phyloP scores from a whole-genome alignment of 345 rosid species.

The Rhizophora apiculata region DNA sequence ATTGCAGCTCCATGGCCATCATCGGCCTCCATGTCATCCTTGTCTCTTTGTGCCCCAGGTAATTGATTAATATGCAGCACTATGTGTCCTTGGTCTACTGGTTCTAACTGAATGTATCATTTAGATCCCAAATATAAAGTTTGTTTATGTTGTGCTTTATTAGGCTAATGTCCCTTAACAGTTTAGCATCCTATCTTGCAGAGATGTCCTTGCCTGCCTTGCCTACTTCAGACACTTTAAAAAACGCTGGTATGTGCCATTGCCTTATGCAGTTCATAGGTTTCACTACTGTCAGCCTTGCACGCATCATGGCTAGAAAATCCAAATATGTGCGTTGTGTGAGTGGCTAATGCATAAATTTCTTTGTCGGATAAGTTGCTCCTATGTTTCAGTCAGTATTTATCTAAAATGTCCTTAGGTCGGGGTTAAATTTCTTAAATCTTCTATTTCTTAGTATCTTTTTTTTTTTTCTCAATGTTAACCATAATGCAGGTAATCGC shows the following conservation, averaged over 20 bases:
- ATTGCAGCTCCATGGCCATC: conserved; percentile 98
- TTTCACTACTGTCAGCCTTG: background rate
- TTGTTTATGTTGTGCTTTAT: background rate
- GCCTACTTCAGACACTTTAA: conserved; percentile 73
- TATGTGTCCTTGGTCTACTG: too few relatives aligned
- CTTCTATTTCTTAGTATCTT: background rate
- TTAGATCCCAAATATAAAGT: background rate
- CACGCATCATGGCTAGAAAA: background rate
- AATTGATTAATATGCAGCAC: conserved; percentile 9
- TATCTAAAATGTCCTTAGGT: too few relatives aligned
- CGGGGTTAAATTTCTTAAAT: too few relatives aligned
- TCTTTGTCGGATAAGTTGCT: too few relatives aligned
- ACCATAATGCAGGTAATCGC: conserved; percentile 53
- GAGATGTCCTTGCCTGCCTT: conserved; percentile 98
- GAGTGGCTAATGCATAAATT: background rate
- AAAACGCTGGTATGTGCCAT: conserved; percentile 54
- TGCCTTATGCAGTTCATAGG: background rate
- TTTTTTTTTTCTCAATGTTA: background rate
- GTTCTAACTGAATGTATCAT: too few relatives aligned
- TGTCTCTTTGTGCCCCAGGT: conserved; percentile 98
- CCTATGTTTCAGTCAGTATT: too few relatives aligned
- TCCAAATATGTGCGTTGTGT: background rate
- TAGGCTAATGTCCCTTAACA: background rate
- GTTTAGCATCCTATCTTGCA: conserved; percentile 32
- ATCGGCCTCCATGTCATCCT: conserved; percentile 71